phyloP scores from a whole-genome alignment of 495 filamentous ascomycete species.

The Annulohypoxylon stygium region DNA sequence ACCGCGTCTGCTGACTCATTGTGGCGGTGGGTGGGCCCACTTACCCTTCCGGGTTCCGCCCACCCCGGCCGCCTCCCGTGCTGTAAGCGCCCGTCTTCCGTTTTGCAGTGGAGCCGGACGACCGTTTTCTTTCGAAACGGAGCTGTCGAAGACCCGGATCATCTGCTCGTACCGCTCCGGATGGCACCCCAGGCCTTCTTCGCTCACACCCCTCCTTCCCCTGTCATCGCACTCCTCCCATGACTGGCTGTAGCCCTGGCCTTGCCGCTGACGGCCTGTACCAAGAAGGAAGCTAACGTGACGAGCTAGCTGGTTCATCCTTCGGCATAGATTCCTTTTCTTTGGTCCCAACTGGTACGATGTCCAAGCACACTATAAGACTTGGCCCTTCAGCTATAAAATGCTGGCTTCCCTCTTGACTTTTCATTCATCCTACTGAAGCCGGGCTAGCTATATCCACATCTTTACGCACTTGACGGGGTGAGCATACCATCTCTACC shows the following conservation, averaged over 20 bases:
- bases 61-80: background rate
- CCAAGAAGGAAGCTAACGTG: too few relatives aligned
- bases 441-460: too few relatives aligned
- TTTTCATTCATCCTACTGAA: too few relatives aligned
- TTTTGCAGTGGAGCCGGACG: background rate
- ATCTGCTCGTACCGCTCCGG: background rate
- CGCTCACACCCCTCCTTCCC: background rate
- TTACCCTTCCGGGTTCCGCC: background rate
- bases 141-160: background rate
- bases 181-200: background rate
- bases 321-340: too few relatives aligned
- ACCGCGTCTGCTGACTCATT: background rate
- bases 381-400: too few relatives aligned
- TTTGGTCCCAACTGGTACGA: too few relatives aligned
- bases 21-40: background rate
- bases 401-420: too few relatives aligned
- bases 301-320: too few relatives aligned
- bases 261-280: background rate
- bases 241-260: background rate
- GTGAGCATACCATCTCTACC: too few relatives aligned
- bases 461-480: too few relatives aligned
- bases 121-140: slow-evolving; percentile 3
- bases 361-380: too few relatives aligned
- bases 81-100: background rate
- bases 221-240: background rate